phyloP scores from a whole-genome alignment of 2,329 filamentous ascomycete species.

The Hypoxylon sp. region DNA sequence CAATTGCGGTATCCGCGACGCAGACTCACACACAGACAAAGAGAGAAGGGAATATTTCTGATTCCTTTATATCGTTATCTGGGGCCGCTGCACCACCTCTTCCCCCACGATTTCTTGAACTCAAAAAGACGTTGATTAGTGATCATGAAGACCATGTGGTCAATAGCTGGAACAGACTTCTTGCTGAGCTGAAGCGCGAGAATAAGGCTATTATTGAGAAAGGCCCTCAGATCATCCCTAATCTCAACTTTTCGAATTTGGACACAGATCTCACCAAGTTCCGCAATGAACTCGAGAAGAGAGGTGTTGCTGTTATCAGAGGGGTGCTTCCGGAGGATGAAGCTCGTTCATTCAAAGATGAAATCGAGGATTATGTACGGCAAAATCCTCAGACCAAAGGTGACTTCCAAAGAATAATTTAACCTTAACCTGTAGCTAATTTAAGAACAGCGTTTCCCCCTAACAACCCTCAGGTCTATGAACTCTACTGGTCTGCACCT shows the following conservation, averaged over 20 bases:
- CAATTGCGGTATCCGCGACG: slow-evolving; percentile 38
- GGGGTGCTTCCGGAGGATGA: slow-evolving; percentile 75
- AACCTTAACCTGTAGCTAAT: background rate
- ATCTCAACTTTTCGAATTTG: slow-evolving; percentile 64
- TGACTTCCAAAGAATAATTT: slow-evolving; percentile 36
- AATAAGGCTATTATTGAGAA: slow-evolving; percentile 62
- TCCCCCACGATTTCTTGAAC: slow-evolving; percentile 68
- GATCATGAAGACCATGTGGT: slow-evolving; percentile 65
- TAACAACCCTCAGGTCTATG: slow-evolving; percentile 78
- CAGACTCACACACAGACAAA: slow-evolving; percentile 55
- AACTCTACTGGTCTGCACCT: slow-evolving; percentile 80
- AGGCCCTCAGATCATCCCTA: slow-evolving; percentile 67
- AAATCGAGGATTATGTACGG: slow-evolving; percentile 75
- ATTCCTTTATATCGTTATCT: slow-evolving; percentile 73
- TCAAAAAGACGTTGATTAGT: slow-evolving; percentile 68
- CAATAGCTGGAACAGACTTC: slow-evolving; percentile 65
- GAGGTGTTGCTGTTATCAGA: slow-evolving; percentile 75
- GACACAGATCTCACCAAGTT: slow-evolving; percentile 57
- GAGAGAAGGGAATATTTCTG: slow-evolving; percentile 74
- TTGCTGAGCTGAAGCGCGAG: slow-evolving; percentile 62
- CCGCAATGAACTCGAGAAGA: slow-evolving; percentile 69
- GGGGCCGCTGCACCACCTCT: slow-evolving; percentile 63
- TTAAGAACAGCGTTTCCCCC: slow-evolving; percentile 71
- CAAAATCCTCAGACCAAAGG: slow-evolving; percentile 74
- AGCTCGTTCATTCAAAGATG: slow-evolving; percentile 75